Evolutionary conservation across 169 alveolate genomes (phyloP), one percentile per base, ranked within the genome.

Genomic region (Babesia ovata): DNA sequence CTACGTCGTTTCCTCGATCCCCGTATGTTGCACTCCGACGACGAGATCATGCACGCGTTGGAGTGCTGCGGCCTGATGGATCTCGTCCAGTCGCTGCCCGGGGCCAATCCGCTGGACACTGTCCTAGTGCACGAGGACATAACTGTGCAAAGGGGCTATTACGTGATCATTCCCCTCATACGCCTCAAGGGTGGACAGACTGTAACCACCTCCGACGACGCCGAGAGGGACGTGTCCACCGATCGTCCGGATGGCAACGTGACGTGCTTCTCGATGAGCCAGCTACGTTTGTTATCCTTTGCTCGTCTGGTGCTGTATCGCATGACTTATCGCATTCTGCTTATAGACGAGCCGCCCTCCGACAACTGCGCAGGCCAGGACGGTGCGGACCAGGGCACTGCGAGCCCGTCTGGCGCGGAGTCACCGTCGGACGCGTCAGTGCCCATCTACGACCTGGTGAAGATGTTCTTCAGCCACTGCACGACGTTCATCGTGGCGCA

Each of bases 261-360:
- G 33, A 4, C 52, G 50, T 58, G 69, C 12, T 65, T 82, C 45
- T 82, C 85, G 21, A 72, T 36, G 58, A 66, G 44, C 21, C 89
- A 82, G 60, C 75, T 92, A 57, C 82, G 96, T 28, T 79, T 70
- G 49, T 62, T 91, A 56, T 86, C 95, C 14, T 71, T 92, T 44
- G 94, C 93, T 12, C 79, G 93, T 29, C 74, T 92, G 24, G 86
- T 88, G 48, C 74, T 92, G 11, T 84, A 86, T 57, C 82, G 95
- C 53, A 70, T 79, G 29, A 70, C 74, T 24, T 92, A 92, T 62
- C 88, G 91, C 59, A 73, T 92, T 45, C 56, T 92, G 14, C 69
- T 92, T 45, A 79, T 92, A 39, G 96, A 92, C 78, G 96, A 92
- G 79, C 94, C 94, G 29, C 96, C 96, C 8, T 63, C 87, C 19